Evolutionary conservation across 257 asterid genomes (phyloP).

Genomic region (Apocynum venetum): DNA sequence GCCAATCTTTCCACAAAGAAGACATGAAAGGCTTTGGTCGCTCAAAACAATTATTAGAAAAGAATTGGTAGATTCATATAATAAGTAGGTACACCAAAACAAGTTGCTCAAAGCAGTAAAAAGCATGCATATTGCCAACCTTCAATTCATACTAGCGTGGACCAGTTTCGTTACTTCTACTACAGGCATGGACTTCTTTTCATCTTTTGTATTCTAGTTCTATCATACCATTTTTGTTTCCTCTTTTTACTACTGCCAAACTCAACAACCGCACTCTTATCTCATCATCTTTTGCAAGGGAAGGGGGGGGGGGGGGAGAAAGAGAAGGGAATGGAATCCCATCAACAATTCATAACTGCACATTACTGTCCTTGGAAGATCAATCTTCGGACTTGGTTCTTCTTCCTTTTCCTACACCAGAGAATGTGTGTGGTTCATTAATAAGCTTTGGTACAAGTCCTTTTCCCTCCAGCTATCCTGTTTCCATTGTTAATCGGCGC

Average conservation of each 20-base stretch:
- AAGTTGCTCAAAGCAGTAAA: neutral
- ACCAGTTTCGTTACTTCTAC: slow-evolving; percentile 1
- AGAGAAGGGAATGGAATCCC: no score
- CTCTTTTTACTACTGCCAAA: no score
- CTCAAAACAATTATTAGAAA: neutral
- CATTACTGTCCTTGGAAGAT: neutral
- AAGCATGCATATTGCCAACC: neutral
- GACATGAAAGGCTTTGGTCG: neutral
- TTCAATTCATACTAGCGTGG: neutral
- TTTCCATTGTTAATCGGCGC: neutral
- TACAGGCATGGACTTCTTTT: no score
- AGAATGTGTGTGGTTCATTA: slow-evolving; percentile 34
- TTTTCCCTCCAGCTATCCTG: slow-evolving; percentile 46
- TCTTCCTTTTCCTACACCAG: neutral
- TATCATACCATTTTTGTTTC: neutral
- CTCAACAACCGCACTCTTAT: no score
- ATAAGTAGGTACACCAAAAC: neutral
- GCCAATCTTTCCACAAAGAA: no score
- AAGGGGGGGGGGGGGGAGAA: no score
- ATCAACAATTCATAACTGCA: neutral
- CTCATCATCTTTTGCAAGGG: no score
- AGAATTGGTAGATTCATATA: neutral
- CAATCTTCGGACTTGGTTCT: neutral
- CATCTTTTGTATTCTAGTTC: neutral
- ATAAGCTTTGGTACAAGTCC: slow-evolving; percentile 46